Conservation (phyloP, 2,329 filamentous ascomycete genomes). For the Furcasterigmium sp. region DNA sequence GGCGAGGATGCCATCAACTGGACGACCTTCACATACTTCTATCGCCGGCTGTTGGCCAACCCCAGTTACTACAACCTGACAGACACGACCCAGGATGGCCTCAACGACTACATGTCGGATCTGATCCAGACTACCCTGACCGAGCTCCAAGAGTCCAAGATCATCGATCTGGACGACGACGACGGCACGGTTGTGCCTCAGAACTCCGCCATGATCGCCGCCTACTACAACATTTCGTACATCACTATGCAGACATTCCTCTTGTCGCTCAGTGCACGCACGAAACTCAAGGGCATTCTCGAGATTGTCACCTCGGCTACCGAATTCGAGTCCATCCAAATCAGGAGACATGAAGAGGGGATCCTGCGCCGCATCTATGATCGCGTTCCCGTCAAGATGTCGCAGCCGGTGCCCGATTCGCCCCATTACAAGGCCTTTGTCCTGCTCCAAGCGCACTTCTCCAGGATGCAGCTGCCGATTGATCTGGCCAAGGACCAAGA, state of each 20-base stretch:
- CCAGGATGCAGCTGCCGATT: slow-evolving; percentile 90
- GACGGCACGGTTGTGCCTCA: slow-evolving; percentile 85
- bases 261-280: slow-evolving; percentile 79
- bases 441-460: slow-evolving; percentile 95
- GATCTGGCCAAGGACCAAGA: slow-evolving; percentile 97
- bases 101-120: slow-evolving; percentile 93
- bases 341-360: slow-evolving; percentile 84
- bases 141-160: slow-evolving; percentile 86
- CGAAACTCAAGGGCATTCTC: slow-evolving; percentile 93
- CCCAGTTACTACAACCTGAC: slow-evolving; percentile 92
- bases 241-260: slow-evolving; percentile 99
- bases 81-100: slow-evolving; percentile 82
- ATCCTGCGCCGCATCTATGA: slow-evolving; percentile 91
- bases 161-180: slow-evolving; percentile 92
- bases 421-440: slow-evolving; percentile 98
- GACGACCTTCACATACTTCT: slow-evolving; percentile 98
- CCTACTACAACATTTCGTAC: slow-evolving; percentile 99
- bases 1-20: slow-evolving; percentile 97
- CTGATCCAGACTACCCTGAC: slow-evolving; percentile 89
- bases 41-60: slow-evolving; percentile 88
- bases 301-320: slow-evolving; percentile 97
- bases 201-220: slow-evolving; percentile 96
- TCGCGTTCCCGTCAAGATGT: slow-evolving; percentile 91
- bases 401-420: slow-evolving; percentile 79
- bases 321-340: slow-evolving; percentile 93